phyloP scores from a whole-genome alignment of 768 basidiomycete genomes.

The Leccinum rimulosum region DNA sequence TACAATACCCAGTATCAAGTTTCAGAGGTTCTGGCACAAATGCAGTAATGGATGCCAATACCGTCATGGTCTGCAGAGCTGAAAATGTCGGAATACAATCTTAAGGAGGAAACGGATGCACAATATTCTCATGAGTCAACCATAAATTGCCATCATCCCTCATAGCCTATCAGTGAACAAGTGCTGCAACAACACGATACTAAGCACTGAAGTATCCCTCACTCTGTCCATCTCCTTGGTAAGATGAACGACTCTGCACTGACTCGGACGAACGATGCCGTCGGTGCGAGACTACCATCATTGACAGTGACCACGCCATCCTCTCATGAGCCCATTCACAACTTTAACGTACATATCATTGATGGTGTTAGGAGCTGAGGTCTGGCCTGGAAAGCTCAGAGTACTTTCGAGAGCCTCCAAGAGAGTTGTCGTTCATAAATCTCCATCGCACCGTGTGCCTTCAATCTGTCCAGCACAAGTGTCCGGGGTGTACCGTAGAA shows the following conservation, averaged over 20 bases:
- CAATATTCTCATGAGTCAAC: slow-evolving; percentile 38
- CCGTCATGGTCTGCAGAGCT: too few species aligned
- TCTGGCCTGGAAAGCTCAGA: slow-evolving; percentile 6
- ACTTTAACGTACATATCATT: slow-evolving; percentile 47
- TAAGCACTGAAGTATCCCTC: slow-evolving; percentile 58
- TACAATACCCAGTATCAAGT: too few species aligned
- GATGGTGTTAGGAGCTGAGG: neutral
- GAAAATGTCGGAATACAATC: too few species aligned
- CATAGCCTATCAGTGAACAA: slow-evolving; percentile 52
- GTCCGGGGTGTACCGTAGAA: slow-evolving; percentile 30
- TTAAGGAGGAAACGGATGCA: too few species aligned
- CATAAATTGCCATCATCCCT: slow-evolving; percentile 72
- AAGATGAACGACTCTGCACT: slow-evolving; percentile 28
- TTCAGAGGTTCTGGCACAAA: too few species aligned
- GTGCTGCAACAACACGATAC: slow-evolving; percentile 52
- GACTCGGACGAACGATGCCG: slow-evolving; percentile 23
- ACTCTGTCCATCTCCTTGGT: slow-evolving; percentile 42
- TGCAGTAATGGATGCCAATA: too few species aligned
- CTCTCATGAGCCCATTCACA: slow-evolving; percentile 34
- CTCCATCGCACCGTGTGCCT: slow-evolving; percentile 7
- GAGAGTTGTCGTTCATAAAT: slow-evolving; percentile 12
- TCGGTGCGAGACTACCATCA: slow-evolving; percentile 20
- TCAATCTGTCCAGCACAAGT: slow-evolving; percentile 12
- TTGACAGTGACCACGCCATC: slow-evolving; percentile 18
- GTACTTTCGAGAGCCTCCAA: slow-evolving; percentile 26